These are phyloP conservation scores for Dunaliella salina DNA, from an alignment of 163 green algal species.

Conservation along the genomic window DNA sequence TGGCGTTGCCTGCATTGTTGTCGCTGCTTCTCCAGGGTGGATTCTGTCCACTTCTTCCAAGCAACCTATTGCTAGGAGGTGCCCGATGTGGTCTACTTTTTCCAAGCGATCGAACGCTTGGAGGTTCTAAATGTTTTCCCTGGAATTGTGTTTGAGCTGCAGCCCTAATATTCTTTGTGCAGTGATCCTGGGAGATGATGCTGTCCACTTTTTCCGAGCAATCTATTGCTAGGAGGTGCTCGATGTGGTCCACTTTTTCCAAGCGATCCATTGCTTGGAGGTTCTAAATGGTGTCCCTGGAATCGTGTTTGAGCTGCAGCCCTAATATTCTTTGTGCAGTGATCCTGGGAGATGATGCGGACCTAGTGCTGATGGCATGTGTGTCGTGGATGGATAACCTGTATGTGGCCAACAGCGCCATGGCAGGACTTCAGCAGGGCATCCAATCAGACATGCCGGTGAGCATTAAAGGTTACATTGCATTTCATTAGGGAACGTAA, in stretches of 20 bases:
- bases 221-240: no score
- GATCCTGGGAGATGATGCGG: slow-evolving; percentile 71
- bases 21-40: no score
- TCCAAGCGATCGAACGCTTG: no score
- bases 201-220: not conserved
- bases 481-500: no score
- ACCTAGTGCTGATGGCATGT: slow-evolving; percentile 80
- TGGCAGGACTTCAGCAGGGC: not conserved
- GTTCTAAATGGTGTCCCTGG: not conserved
- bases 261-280: no score
- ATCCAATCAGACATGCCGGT: not conserved
- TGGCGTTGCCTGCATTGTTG: no score
- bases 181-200: slow-evolving; percentile 68
- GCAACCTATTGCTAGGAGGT: no score
- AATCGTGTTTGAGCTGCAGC: not conserved
- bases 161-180: not conserved
- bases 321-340: not conserved
- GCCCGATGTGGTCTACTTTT: no score
- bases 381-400: slow-evolving; percentile 37
- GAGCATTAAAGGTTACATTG: no score
- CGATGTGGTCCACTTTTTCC: no score
- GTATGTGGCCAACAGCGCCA: slow-evolving; percentile 45
- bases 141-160: not conserved
- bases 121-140: not conserved
- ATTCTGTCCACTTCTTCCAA: no score